Evolutionary conservation across 1,139 yeast genomes (phyloP), one percentile per base, ranked within the genome.

Genomic region (Blastobotrys capitulatus): DNA sequence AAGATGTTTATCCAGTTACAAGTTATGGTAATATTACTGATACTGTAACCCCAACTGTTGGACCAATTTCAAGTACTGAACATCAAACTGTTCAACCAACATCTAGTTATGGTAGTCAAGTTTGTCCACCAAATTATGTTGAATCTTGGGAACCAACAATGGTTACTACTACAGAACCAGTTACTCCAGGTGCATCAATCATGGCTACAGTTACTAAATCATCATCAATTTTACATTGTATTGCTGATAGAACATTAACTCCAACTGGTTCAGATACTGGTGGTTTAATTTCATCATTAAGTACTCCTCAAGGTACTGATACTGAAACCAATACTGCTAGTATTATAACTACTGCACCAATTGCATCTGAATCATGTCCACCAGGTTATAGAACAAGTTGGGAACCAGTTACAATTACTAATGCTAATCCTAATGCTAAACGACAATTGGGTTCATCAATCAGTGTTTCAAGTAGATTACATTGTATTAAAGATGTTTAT

Each of bases 301-400:
- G 6, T 5, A 22, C 4, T 15, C 36, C 36, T 5, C 4, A 15
- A 5, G 36, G 16, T 15, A 5, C 36, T 3, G 25, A 7, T 22
- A 7, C 4, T 5, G 25, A 7, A 5, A 22, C 25, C 25, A 22
- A 22, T 22, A 38, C 42, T 10, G 29, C 27, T 31, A 38, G 27
- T 9, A 36, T 13, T 16, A 7, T 6, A 36, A 16, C 25, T 19
- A 36, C 39, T n/a, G 25, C 22, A n/a, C 18, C 18, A 13, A 13
- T 40, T 34, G 32, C 27, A 35, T 31, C 47, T 3, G 38, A 38
- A 12, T 20, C 42, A 9, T 44, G 47, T 27, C 34, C 47, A 10
- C 26, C 31, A 20, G 47, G 47, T 16, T 44, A 38, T 31, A 25
- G 31, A 19, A 15, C 36, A 2, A 25, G 42, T 13, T 44, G 47